A percentile compares a stretch with the other conserved stretches of the same genome.
Evolutionary conservation across 805 yeast genomes (phyloP).

Genomic region (Candida nanaspora): DNA sequence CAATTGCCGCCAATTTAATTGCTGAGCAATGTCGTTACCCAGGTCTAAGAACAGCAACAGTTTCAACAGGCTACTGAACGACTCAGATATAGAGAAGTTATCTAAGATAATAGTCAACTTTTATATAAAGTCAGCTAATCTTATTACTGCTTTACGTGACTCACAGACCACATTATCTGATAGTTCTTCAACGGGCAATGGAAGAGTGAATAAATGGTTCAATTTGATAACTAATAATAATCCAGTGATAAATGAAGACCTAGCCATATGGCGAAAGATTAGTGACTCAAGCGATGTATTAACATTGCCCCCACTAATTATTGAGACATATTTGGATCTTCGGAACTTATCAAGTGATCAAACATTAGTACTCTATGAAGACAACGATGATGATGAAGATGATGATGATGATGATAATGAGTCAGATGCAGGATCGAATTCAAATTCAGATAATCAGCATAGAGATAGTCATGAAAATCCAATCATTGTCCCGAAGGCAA

Average conservation of each 20-base stretch:
- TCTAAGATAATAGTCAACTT: not conserved
- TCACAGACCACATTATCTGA: not conserved
- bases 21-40: not conserved
- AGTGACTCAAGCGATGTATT: conserved; percentile 24
- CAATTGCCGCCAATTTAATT: too few species aligned
- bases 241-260: conserved; percentile 42
- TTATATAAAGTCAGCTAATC: not conserved
- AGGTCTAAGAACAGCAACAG: not conserved
- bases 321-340: conserved; percentile 57
- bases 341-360: conserved; percentile 3
- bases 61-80: not conserved
- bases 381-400: too few species aligned
- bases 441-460: conserved; percentile 53
- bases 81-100: not conserved
- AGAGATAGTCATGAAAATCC: conserved; percentile 42
- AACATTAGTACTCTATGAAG: conserved; percentile 16
- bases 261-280: conserved; percentile 49
- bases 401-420: conserved; percentile 25
- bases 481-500: conserved; percentile 54
- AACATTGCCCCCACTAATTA: conserved; percentile 69
- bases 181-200: conserved; percentile 12
- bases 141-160: not conserved
- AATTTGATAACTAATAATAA: conserved; percentile 39
- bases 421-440: too few species aligned
- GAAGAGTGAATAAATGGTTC: conserved; percentile 54